Evolutionary conservation across 1,284 basidiomycete species (phyloP), one percentile per base, ranked within the genome.

Genomic region (Crepidotus sp.): DNA sequence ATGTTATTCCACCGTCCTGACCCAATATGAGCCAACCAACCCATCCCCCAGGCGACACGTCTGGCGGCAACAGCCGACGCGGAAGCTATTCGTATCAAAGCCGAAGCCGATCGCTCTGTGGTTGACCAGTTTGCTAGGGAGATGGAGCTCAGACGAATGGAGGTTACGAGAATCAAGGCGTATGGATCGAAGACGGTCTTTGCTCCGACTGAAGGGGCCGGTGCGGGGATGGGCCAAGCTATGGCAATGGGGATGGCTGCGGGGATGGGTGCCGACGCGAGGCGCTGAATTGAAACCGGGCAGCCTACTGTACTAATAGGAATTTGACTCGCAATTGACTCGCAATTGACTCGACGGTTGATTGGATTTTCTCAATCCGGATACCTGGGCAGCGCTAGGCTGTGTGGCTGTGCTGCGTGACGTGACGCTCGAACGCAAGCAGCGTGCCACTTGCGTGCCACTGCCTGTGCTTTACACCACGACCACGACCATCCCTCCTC

Each of bases 51-150:
- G 55, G 83, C 84, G 3, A 86, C 77, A 1, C 71, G 77, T 17
- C 58, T 87, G 45, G 71, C 74, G 7, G 85, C 84, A 1, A 69
- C 80, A 48, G 85, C 85, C 1, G 84, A 87, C 13, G 80, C 84
- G 0, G 73, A 76, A 51, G 81, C 84, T 1, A 66, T 78, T 36
- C 72, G 73, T 24, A 70, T 76, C 53, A 83, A 76, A 54, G 77
- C 83, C 0, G 51, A 62, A 3, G 83, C 82, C 2, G 82, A 85
- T 51, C 62, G 69, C 8, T 61, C 68, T 27, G 77, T 87, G 18
- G 52, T 62, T 15, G 79, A 86, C 54, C 61, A 66, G 40, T 88
- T 83, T 57, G 83, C 84, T 5, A 71, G 78, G 35, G 82, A 86
- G 64, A 86, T 86, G 82, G 33, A 35, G 21, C 33, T 35, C 3